phyloP scores from a whole-genome alignment of 768 basidiomycete genomes.

The Russula abietina region DNA sequence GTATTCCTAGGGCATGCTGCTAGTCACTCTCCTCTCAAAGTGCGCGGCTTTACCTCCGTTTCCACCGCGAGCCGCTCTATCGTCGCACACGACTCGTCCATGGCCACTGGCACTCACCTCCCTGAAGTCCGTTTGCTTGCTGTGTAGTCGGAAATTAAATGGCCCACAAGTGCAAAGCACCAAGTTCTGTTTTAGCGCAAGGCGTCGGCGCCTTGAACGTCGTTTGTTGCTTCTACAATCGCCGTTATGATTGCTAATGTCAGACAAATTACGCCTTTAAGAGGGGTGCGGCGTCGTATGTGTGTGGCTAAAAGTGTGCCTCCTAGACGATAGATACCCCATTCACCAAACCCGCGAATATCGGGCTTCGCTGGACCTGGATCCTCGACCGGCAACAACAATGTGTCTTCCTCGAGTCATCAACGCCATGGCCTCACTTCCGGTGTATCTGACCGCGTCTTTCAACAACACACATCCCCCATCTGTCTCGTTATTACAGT shows the following conservation, averaged over 20 bases:
- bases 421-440: constrained; percentile 11
- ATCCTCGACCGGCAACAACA: constrained; percentile 1
- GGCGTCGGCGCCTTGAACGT: not conserved
- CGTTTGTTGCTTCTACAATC: constrained; percentile 8
- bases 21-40: not conserved
- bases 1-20: not conserved
- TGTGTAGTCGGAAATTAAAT: constrained; percentile 5
- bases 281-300: constrained; percentile 2
- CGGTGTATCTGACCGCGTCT: not conserved
- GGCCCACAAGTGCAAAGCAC: not conserved
- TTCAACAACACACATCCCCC: not conserved
- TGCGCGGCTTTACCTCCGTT: not conserved
- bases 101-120: constrained; percentile 1
- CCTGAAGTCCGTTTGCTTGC: not conserved
- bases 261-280: constrained; percentile 6
- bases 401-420: constrained; percentile 15
- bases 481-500: not conserved
- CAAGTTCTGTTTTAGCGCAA: constrained; percentile 3
- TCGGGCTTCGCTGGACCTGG: constrained; percentile 5
- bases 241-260: constrained; percentile 9
- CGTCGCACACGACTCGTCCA: constrained; percentile 1
- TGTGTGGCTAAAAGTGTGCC: not conserved
- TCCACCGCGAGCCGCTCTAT: not conserved
- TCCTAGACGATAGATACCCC: not conserved
- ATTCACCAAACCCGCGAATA: constrained; percentile 9